Evolutionary conservation across 1,284 basidiomycete species (phyloP).

Genomic region (Neotropicomus parvogracilis): DNA sequence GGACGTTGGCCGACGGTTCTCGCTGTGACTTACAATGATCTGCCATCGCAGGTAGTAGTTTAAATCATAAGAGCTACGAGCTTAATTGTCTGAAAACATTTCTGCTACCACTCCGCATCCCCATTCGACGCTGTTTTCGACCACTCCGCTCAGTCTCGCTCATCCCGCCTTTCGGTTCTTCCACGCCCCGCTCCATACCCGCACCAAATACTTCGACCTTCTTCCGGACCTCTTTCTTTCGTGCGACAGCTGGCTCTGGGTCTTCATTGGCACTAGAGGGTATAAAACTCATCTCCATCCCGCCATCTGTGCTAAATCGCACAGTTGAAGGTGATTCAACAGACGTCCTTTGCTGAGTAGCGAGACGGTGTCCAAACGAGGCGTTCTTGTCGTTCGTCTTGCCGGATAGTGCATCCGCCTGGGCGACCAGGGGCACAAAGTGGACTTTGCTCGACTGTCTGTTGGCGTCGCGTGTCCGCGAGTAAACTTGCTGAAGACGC

Average conservation of each 20-base stretch:
- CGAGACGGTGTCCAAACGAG: conserved; percentile 67
- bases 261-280: conserved; percentile 44
- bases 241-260: conserved; percentile 9
- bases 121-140: conserved; percentile 66
- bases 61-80: conserved; percentile 11
- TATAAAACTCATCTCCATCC: conserved; percentile 66
- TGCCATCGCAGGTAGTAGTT: conserved; percentile 9
- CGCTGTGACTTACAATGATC: conserved; percentile 23
- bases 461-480: conserved; percentile 40
- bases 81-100: conserved; percentile 64
- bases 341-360: conserved; percentile 25
- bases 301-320: conserved; percentile 41
- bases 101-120: conserved; percentile 81
- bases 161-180: conserved; percentile 43
- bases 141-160: conserved; percentile 63
- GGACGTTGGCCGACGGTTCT: neutral
- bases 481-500: conserved; percentile 44
- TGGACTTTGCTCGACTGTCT: conserved; percentile 46
- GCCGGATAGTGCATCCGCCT: conserved; percentile 35
- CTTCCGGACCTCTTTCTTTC: conserved; percentile 44
- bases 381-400: conserved; percentile 46
- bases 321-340: conserved; percentile 7
- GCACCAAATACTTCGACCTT: conserved; percentile 79
- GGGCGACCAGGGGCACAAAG: conserved; percentile 57
- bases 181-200: conserved; percentile 78